phyloP scores from a whole-genome alignment of 352 stramenopile species.

The Globisporangium echinulatum region DNA sequence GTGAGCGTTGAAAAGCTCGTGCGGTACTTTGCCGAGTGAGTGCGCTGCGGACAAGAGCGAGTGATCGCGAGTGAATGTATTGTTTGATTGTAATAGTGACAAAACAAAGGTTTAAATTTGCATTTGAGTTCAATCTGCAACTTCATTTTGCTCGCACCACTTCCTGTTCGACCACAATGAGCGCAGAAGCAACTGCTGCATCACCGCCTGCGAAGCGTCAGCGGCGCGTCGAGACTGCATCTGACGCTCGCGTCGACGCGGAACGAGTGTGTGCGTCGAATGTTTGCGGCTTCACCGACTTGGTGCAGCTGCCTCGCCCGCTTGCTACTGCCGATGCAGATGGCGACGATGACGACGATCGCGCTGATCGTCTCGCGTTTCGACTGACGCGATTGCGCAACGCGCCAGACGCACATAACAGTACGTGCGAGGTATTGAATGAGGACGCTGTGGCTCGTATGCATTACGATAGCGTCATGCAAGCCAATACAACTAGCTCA shows the following conservation, averaged over 20 bases:
- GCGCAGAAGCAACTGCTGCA: too few species aligned
- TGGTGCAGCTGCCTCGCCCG: too few species aligned
- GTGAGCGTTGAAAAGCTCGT: slow-evolving; percentile 59
- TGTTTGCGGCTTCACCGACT: background rate
- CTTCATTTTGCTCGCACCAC: too few species aligned
- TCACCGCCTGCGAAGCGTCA: slow-evolving; percentile 5
- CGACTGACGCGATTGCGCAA: slow-evolving; percentile 30
- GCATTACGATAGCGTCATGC: too few species aligned
- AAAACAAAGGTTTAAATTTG: background rate
- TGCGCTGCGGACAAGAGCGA: background rate
- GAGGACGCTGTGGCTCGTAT: too few species aligned
- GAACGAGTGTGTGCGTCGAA: background rate
- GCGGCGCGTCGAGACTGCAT: background rate
- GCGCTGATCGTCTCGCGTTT: slow-evolving; percentile 15
- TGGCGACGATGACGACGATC: background rate
- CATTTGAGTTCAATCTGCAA: background rate
- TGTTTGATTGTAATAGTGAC: background rate
- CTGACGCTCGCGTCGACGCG: too few species aligned
- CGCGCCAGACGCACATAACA: slow-evolving; percentile 33
- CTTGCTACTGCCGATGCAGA: background rate
- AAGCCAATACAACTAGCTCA: too few species aligned
- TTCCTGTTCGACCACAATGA: background rate
- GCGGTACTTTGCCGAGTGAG: slow-evolving; percentile 10
- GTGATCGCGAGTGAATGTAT: background rate
- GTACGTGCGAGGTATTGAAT: slow-evolving; percentile 16